phyloP scores from a whole-genome alignment of 306 rosid genomes.

The Oemleria cerasiformis region DNA sequence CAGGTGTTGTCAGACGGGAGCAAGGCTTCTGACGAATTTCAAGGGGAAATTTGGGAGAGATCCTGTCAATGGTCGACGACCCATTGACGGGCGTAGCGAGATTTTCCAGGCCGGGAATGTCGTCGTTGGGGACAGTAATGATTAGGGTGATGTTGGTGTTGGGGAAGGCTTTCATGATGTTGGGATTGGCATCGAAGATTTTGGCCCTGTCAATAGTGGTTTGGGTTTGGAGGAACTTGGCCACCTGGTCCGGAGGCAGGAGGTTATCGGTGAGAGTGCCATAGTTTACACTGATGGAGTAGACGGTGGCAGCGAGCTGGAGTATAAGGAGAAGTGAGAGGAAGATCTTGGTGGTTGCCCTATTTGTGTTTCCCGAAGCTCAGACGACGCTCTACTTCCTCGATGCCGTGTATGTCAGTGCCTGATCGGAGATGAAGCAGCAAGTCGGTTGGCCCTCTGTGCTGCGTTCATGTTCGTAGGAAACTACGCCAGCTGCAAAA shows the following conservation, averaged over 20 bases:
- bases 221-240: slow-evolving; percentile 50
- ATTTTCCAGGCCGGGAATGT: slow-evolving; percentile 33
- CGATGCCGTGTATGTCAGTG: too few relatives aligned
- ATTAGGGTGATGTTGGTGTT: slow-evolving; percentile 60
- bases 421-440: too few relatives aligned
- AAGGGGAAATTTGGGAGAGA: too few relatives aligned
- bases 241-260: slow-evolving; percentile 58
- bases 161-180: slow-evolving; percentile 76
- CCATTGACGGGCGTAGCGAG: slow-evolving; percentile 53
- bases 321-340: slow-evolving; percentile 36
- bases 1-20: too few relatives aligned
- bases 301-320: slow-evolving; percentile 33
- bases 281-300: slow-evolving; percentile 76
- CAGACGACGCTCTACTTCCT: too few relatives aligned
- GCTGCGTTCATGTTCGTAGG: slow-evolving; percentile 19
- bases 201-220: slow-evolving; percentile 64
- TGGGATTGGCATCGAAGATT: slow-evolving; percentile 72
- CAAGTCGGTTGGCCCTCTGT: slow-evolving; percentile 22
- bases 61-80: too few relatives aligned
- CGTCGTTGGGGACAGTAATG: slow-evolving; percentile 77
- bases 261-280: slow-evolving; percentile 86
- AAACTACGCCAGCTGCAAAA: slow-evolving; percentile 23
- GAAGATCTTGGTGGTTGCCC: slow-evolving; percentile 4
- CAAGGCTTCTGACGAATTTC: too few relatives aligned
- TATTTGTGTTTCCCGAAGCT: neutral